Percentiles rank a stretch among this genome's conserved stretches.
Evolutionary conservation across 805 yeast genomes (phyloP).

Genomic region (Jamesozyma lodderae): DNA sequence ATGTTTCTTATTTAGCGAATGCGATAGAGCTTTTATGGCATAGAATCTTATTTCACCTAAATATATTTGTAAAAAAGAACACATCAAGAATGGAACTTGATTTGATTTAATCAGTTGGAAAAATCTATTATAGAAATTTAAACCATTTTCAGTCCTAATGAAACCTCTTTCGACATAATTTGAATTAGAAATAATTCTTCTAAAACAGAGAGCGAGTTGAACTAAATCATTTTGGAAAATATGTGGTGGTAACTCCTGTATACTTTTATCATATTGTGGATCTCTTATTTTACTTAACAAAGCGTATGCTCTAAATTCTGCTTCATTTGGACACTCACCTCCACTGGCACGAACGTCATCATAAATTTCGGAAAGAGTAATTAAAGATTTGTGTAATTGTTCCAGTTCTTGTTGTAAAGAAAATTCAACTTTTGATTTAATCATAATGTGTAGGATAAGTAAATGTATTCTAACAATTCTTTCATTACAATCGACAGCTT

Average conservation of each 20-base stretch:
- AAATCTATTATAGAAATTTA: conserved; percentile 54
- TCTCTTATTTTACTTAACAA: conserved; percentile 72
- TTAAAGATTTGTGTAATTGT: conserved; percentile 84
- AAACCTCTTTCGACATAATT: conserved; percentile 47
- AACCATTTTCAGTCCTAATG: conserved; percentile 44
- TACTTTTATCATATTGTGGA: conserved; percentile 70
- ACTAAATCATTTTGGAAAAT: conserved; percentile 48
- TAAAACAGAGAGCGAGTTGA: conserved; percentile 61
- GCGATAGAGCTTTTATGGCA: conserved; percentile 58
- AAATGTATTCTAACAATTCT: conserved; percentile 83
- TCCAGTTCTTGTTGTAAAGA: conserved; percentile 94
- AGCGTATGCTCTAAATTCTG: conserved; percentile 88
- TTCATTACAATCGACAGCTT: conserved; percentile 89
- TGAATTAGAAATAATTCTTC: conserved; percentile 59
- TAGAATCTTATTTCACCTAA: conserved; percentile 70
- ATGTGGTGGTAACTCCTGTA: conserved; percentile 55
- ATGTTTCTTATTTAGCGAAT: conserved; percentile 60
- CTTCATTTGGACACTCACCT: conserved; percentile 67
- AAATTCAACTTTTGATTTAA: conserved; percentile 59
- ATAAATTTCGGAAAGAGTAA: conserved; percentile 81
- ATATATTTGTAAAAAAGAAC: conserved; percentile 71
- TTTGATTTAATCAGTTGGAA: conserved; percentile 47
- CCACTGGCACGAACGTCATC: conserved; percentile 67
- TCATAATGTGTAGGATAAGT: conserved; percentile 75
- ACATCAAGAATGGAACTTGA: conserved; percentile 53